Base-by-base conservation (phyloP, 768 basidiomycete genomes). In the Dioszegia hungarica region DNA sequence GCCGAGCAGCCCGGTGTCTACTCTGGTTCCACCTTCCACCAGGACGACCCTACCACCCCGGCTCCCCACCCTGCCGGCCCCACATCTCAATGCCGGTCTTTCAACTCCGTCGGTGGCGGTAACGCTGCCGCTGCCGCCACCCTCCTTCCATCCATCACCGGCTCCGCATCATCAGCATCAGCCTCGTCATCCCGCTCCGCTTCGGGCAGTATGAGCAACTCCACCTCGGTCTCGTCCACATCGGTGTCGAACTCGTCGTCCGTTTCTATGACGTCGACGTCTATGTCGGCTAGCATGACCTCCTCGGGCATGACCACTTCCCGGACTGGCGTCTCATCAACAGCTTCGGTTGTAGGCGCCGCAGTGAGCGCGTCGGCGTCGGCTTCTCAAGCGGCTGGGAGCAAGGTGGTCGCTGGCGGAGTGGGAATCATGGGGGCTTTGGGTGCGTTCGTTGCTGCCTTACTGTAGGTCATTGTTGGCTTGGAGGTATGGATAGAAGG, bases 71-170 rank as follows among this genome's bases (percentile, higher is more conserved):
- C 80, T 3, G 69, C 78, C 17, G 85, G 84, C 0, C 64, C 82
- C 4, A 84, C 85, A 2, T 86, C 83, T 17, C 75, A 79, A 20
- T 92, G 90, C 78, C 78, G 77, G 15, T 60, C 80, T 2, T 57
- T 79, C 17, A 77, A 78, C 43, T 82, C 82, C 5, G 80, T 89
- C 54, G 85, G 68, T 3, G 68, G 68, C 10, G 68, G 68, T n/a
- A 39, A 47, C 10, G 63, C 59, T 46, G 60, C 57, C 31, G 27
- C 61, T 11, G 63, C 60, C 11, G 65, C 54, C 37, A 40, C 43
- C 2, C 33, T 38, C 10, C 24, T 44, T 11, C 41, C 59, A 15
- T 59, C 60, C 25, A 38, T 49, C 12, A 46, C 56, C 22, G 28
- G 22, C 14, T 44, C 62, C 5, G 40, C 57, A 2, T 38, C 55